A percentile compares a stretch with the other conserved stretches of the same genome.
phyloP scores from a whole-genome alignment of 1,284 basidiomycete genomes.

The Leccinum huronense region DNA sequence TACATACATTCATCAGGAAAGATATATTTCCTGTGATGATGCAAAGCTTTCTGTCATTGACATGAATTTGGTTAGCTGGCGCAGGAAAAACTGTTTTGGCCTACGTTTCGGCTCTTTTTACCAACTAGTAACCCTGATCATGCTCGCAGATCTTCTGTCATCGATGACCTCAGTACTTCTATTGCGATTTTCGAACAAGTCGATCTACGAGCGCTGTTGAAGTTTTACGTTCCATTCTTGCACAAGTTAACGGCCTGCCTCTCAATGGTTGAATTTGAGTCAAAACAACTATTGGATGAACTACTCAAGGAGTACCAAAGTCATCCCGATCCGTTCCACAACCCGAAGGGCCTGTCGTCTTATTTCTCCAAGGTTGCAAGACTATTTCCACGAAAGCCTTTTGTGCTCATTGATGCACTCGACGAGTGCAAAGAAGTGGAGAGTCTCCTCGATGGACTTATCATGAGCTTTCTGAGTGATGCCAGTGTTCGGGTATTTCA shows the following conservation, averaged over 20 bases:
- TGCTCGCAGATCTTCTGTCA: constrained; percentile 2
- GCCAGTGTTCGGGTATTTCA: constrained; percentile 6
- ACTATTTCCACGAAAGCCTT: not conserved
- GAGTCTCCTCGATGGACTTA: constrained; percentile 7
- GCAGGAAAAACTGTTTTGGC: constrained; percentile 4
- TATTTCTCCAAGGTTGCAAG: constrained; percentile 7
- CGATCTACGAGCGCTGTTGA: constrained; percentile 11
- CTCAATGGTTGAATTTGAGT: not conserved
- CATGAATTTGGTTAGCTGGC: not conserved
- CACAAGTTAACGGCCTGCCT: constrained; percentile 3
- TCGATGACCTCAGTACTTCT: constrained; percentile 19
- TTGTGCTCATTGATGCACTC: constrained; percentile 14
- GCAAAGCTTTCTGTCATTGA: not conserved
- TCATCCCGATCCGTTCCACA: not conserved
- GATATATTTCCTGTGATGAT: not conserved
- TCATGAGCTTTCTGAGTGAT: not conserved
- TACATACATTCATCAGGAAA: constrained; percentile 1
- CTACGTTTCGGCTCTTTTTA: not conserved
- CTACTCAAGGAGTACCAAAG: constrained; percentile 5
- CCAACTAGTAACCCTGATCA: not conserved
- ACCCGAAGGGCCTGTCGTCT: constrained; percentile 1
- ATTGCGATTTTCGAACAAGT: constrained; percentile 19
- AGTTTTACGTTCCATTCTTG: constrained; percentile 8
- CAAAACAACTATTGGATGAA: constrained; percentile 5
- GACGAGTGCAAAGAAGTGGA: constrained; percentile 17